phyloP scores from a whole-genome alignment of 1,284 basidiomycete species.

The Serendipita sp. region DNA sequence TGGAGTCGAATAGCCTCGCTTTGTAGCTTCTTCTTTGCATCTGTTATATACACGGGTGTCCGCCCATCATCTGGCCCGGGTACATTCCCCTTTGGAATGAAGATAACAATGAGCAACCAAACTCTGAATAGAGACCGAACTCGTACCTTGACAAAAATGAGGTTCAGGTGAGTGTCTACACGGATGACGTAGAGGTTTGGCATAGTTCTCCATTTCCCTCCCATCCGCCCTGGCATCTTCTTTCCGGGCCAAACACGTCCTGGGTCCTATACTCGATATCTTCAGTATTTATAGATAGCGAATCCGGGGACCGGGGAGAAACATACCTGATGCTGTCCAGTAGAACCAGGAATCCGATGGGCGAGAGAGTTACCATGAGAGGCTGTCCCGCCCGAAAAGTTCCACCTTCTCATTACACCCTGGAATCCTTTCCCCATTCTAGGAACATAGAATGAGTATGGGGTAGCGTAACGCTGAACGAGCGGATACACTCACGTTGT shows the following conservation, averaged over 20 bases:
- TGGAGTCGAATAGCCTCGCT: conserved; percentile 35
- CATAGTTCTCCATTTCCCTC: conserved; percentile 66
- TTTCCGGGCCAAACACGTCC: conserved; percentile 92
- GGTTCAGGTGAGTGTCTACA: conserved; percentile 72
- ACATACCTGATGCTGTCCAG: conserved; percentile 83
- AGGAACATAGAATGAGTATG: conserved; percentile 12
- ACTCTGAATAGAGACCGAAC: conserved; percentile 37
- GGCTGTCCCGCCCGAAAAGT: conserved; percentile 81
- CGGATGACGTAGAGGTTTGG: conserved; percentile 87
- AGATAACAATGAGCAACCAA: conserved; percentile 21
- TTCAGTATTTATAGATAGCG: conserved; percentile 9
- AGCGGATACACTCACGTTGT: conserved; percentile 54
- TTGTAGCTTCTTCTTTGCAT: conserved; percentile 74
- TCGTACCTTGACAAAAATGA: conserved; percentile 65
- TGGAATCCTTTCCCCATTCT: conserved; percentile 96
- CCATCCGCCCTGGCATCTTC: conserved; percentile 96
- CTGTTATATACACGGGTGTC: conserved; percentile 56
- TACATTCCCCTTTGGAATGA: conserved; percentile 37
- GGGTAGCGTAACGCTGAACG: no score
- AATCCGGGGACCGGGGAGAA: neutral
- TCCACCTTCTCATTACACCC: conserved; percentile 95
- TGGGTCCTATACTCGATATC: conserved; percentile 51
- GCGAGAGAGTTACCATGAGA: conserved; percentile 95
- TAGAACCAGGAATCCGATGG: conserved; percentile 87
- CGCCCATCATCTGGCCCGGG: conserved; percentile 55